Base-by-base conservation (phyloP, 179 eudicot genomes). In the Beta lomatogona region DNA sequence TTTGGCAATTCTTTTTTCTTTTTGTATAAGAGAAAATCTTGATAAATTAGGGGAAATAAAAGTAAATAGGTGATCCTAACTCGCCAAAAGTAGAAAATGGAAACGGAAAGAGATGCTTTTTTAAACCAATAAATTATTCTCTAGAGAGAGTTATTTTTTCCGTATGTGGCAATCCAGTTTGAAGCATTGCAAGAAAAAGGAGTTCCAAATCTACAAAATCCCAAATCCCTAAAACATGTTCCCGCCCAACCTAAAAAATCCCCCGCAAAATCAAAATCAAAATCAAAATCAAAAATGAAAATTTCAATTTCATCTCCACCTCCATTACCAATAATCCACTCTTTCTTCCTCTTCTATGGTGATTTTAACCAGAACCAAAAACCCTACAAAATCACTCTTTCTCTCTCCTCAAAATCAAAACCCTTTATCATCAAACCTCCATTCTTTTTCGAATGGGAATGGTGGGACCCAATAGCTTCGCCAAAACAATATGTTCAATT, bases 401-500 rank as follows among this genome's bases (percentile, higher is more conserved):
- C 9, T 9, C 16, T 25, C 46, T 59, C 19, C 21, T 55, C 0
- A 53, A 12, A 54, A 12, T 8, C 10, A 21, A 67, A 81, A 28
- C 31, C 69, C 67, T 10, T 55, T n/a, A 81, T 48, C 9, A 11
- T 6, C 16, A 55, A 36, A 54, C 21, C 81, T 15, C 3, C 11
- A 31, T 25, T 65, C 63, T 60, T 73, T 46, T 50, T 63, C 57
- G 41, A 36, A 36, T 36, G 50, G 46, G 44, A 78, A 85, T 85
- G 87, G 80, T 36, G 64, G 84, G 36, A 11, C n/a, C 80, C 46
- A 75, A 72, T 18, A 55, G 66, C 21, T 91, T 91, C 73, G 82
- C 91, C 1, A 96, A 94, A 83, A 89, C 97, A 19, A 91, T 96
- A 4, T 96, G 99, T 77, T 89, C 99, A 19, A 92, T 96, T 59